Base-by-base conservation (phyloP, 2,329 filamentous ascomycete species). In the Chaetothyriales sp. region DNA sequence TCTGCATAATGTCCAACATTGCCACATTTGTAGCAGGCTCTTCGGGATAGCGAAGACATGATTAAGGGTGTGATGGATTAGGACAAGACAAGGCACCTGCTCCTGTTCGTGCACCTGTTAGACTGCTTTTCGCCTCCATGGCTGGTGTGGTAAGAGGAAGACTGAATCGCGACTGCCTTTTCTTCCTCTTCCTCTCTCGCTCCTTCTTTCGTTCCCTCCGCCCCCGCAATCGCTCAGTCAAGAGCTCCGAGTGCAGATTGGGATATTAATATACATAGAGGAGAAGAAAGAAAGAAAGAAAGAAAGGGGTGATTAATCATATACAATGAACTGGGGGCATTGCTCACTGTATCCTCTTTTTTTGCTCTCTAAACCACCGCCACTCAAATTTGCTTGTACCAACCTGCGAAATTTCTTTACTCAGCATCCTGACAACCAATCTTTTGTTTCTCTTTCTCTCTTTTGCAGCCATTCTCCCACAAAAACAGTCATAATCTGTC, bases 21-120 rank as follows among this genome's bases (percentile, higher is more conserved):
- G 73, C 84, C 84, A 69, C 71, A 73, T 62, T 73, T 86, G 76
- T 86, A 86, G 77, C 84, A 89, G 62, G 84, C 84, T 71, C 84
- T 83, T 70, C 84, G 83, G 66, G 83, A 86, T 62, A 88, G 77
- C 55, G 81, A 84, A 72, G 84, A 84, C 84, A 88, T 89, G 61
- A 64, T 73, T 48, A 46, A 6, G 43, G 43, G 8, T 25, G 22
- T 25, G 22, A 39, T 39, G 32, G 32, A 39, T 39, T 39, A 39
- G 32, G 32, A 39, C 10, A 39, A 39, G 32, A 39, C 15, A 39
- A 15, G 32, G 32, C 32, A 39, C 10, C 32, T 15, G 32, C 32
- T 39, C 32, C 32, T 39, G 32, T 32, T 32, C 32, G 15, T 39
- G 5, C 32, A 39, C 32, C 32, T 39, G 32, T 39, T 39, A 39